These are phyloP conservation scores for Hypericum perforatum DNA, from an alignment of 345 rosid genomes.

Conservation along the genomic window DNA sequence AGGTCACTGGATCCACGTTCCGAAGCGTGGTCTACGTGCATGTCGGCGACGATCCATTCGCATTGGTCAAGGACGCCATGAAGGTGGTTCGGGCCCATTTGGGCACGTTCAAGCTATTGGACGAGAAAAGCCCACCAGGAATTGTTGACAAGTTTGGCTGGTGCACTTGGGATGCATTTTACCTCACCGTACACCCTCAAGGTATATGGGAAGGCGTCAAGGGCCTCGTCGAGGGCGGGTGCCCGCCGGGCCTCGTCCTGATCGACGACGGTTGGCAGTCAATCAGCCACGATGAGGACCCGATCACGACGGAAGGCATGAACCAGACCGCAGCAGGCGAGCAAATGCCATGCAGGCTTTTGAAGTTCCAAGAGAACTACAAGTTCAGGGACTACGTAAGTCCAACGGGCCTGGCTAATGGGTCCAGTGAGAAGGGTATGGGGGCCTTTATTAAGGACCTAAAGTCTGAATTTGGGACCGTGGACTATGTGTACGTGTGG, in stretches of 20 bases:
- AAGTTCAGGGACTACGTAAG: conserved; percentile 70
- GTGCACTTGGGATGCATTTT: conserved; percentile 99
- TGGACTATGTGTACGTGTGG: conserved; percentile 87
- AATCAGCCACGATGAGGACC: conserved; percentile 65
- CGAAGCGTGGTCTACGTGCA: conserved; percentile 45
- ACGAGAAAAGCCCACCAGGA: conserved; percentile 74
- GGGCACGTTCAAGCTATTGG: conserved; percentile 62
- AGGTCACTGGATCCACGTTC: conserved; percentile 43
- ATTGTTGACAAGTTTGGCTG: conserved; percentile 93
- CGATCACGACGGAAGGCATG: conserved; percentile 65
- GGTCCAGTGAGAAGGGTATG: conserved; percentile 43
- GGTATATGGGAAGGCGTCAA: conserved; percentile 72
- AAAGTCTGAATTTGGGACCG: conserved; percentile 58
- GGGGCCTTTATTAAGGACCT: conserved; percentile 69
- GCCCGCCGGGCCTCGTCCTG: conserved; percentile 88
- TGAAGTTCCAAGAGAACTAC: conserved; percentile 74
- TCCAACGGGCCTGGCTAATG: conserved; percentile 16
- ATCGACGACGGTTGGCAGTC: conserved; percentile 99
- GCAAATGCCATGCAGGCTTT: conserved; percentile 89
- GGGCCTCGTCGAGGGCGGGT: conserved; percentile 70
- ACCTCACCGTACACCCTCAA: conserved; percentile 71
- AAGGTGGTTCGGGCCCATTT: conserved; percentile 47
- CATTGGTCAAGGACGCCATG: conserved; percentile 64
- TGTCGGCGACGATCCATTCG: conserved; percentile 58
- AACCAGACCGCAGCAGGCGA: conserved; percentile 68